phyloP scores from a whole-genome alignment of 192 early-diverging fungal genomes.

The Backusella tuberculispora region DNA sequence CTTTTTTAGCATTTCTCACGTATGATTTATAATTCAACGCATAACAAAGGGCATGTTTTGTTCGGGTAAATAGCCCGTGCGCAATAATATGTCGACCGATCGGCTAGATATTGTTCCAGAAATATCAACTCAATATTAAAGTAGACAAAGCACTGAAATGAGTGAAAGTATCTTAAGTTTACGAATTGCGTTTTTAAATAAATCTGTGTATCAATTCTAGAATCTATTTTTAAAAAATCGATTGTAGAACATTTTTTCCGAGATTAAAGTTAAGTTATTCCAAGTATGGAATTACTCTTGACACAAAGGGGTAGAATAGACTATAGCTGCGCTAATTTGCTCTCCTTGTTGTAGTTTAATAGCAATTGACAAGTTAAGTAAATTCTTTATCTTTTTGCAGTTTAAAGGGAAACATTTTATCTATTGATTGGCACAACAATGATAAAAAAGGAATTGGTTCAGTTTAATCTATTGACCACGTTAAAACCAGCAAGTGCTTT shows the following conservation, averaged over 20 bases:
- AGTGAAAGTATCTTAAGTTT: neutral
- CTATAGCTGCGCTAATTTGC: neutral
- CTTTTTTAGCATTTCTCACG: neutral
- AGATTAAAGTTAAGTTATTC: neutral
- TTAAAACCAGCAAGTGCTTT: neutral
- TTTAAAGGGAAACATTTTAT: neutral
- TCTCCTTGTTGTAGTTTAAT: neutral
- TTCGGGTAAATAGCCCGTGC: neutral
- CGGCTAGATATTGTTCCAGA: constrained; percentile 12
- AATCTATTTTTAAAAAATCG: constrained; percentile 8
- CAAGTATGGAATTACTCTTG: neutral
- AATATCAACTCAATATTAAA: constrained; percentile 4
- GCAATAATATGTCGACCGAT: neutral
- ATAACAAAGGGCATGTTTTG: neutral
- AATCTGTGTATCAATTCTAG: neutral
- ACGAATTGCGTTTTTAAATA: neutral
- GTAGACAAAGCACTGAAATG: neutral
- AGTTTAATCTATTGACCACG: neutral
- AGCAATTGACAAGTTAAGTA: neutral
- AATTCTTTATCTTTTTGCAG: neutral
- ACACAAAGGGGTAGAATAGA: neutral
- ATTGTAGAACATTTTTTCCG: neutral
- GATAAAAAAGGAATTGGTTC: neutral
- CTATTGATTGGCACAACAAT: neutral
- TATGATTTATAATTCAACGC: neutral